These are phyloP conservation scores for Psophocarpus tetragonolobus DNA, from an alignment of 306 rosid genomes.

Conservation along the genomic window DNA sequence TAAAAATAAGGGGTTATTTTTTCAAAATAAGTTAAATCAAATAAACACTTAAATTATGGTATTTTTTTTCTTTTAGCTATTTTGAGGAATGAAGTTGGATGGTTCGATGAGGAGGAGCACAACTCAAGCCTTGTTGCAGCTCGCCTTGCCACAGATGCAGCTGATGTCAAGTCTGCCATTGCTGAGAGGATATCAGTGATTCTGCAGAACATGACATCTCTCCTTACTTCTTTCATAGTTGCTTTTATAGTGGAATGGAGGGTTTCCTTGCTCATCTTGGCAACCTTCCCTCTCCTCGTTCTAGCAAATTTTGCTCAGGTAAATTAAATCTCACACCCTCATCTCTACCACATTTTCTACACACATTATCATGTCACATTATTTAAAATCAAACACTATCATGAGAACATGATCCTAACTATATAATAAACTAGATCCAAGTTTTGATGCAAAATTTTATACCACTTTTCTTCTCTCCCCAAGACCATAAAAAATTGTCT, in stretches of 20 bases:
- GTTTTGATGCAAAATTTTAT: background rate
- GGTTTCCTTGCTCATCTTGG: conserved; percentile 91
- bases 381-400: background rate
- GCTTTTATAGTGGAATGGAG: conserved; percentile 99
- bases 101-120: conserved; percentile 99
- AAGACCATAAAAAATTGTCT: background rate
- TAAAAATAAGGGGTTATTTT: background rate
- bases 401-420: background rate
- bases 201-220: conserved; percentile 93
- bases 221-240: conserved; percentile 93
- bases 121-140: conserved; percentile 94
- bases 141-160: conserved; percentile 86
- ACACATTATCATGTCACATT: background rate
- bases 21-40: background rate
- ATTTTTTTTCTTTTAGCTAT: conserved; percentile 55
- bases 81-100: conserved; percentile 96
- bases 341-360: background rate
- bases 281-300: conserved; percentile 89
- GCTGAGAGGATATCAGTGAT: conserved; percentile 97
- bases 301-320: conserved; percentile 99
- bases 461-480: background rate
- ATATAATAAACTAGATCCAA: background rate
- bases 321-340: background rate
- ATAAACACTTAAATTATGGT: background rate
- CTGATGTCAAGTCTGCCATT: conserved; percentile 96